phyloP scores from a whole-genome alignment of 768 basidiomycete species.

The Podaxis sp. region DNA sequence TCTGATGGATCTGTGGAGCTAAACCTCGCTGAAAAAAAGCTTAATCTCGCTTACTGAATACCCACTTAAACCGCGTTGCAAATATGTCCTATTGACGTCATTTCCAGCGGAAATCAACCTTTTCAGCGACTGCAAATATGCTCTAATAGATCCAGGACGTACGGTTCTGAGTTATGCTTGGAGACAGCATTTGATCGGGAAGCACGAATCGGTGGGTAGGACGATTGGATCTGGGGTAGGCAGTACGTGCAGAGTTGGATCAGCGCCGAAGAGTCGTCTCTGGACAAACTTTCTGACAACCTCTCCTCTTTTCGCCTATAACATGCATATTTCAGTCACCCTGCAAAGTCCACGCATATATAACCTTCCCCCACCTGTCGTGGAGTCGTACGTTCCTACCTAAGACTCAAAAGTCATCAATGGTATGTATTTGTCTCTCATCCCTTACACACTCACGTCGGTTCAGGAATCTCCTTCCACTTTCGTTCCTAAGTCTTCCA shows the following conservation, averaged over 20 bases:
- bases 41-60: too few relatives aligned
- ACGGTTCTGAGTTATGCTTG: too few relatives aligned
- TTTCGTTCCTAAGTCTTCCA: conserved; percentile 18
- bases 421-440: background rate
- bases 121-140: too few relatives aligned
- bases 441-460: background rate
- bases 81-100: too few relatives aligned
- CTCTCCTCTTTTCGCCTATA: conserved; percentile 1
- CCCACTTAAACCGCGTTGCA: too few relatives aligned
- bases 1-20: too few relatives aligned
- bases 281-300: conserved; percentile 1
- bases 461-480: background rate
- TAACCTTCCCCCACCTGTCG: background rate
- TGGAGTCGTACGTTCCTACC: background rate
- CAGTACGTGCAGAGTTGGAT: conserved; percentile 10
- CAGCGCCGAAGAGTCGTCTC: background rate
- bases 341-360: conserved; percentile 3
- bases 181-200: too few relatives aligned
- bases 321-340: conserved; percentile 5
- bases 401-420: background rate
- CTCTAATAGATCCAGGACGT: too few relatives aligned
- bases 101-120: too few relatives aligned
- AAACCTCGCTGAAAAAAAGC: too few relatives aligned
- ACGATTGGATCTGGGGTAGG: conserved; percentile 5
- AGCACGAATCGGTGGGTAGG: background rate